phyloP scores from a whole-genome alignment of 176 grass and related monocot species.

The Bonia amplexicaulis region DNA sequence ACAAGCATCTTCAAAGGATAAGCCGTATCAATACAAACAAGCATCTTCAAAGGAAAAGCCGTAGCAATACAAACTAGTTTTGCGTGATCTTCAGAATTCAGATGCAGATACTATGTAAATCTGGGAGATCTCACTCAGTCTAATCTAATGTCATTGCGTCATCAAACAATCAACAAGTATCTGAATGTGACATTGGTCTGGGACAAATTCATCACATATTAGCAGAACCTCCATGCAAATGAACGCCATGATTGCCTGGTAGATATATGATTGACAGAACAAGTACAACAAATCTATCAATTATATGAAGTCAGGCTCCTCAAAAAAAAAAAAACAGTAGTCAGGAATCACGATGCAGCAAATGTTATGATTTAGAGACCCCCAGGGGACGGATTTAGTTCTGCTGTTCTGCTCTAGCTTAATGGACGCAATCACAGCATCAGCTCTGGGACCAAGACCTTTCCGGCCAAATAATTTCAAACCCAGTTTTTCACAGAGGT shows the following conservation, averaged over 20 bases:
- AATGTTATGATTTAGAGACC: not conserved
- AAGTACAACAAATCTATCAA: not conserved
- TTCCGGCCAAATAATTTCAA: conserved; percentile 87
- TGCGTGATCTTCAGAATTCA: not conserved
- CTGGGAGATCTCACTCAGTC: not conserved
- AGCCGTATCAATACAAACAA: not conserved
- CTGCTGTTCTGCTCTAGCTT: conserved; percentile 73
- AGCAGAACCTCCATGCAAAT: not conserved
- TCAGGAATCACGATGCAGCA: conserved; percentile 8
- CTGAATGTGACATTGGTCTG: not conserved
- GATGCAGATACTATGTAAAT: not conserved
- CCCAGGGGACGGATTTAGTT: conserved; percentile 36
- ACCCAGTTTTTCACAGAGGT: conserved; percentile 76
- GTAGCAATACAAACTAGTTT: not conserved
- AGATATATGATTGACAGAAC: not conserved
- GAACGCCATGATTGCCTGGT: not conserved
- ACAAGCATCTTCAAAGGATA: not conserved
- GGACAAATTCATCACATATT: not conserved
- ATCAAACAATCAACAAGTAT: not conserved
- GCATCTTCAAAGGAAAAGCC: not conserved
- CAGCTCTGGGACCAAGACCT: conserved; percentile 77
- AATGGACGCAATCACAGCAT: conserved; percentile 86
- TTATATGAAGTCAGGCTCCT: not conserved
- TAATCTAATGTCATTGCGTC: not conserved
- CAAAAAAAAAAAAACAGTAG: not conserved